Evolutionary conservation across 306 rosid species (phyloP).

Genomic region (Lathyrus oleraceus): DNA sequence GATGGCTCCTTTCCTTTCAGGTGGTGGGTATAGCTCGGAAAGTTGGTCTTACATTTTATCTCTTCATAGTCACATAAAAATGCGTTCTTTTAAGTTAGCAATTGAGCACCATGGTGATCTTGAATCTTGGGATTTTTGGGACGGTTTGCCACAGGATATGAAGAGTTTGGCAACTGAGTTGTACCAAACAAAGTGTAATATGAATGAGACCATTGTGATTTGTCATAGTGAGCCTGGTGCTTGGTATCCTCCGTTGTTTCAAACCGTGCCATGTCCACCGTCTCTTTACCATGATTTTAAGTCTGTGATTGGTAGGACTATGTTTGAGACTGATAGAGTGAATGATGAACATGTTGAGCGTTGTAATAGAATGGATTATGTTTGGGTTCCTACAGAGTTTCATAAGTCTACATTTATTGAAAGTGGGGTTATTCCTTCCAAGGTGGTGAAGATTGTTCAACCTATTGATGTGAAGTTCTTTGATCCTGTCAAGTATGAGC

Average conservation of each 20-base stretch:
- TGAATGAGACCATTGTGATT: constrained; percentile 67
- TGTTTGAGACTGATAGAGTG: constrained; percentile 82
- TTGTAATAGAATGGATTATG: constrained; percentile 68
- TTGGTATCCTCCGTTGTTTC: constrained; percentile 78
- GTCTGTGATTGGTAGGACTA: constrained; percentile 79
- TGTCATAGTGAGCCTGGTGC: constrained; percentile 95
- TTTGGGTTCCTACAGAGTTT: constrained; percentile 90
- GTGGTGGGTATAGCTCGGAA: constrained; percentile 91
- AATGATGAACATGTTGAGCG: constrained; percentile 57
- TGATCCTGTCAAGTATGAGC: constrained; percentile 58
- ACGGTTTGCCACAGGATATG: constrained; percentile 56
- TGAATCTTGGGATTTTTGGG: constrained; percentile 71
- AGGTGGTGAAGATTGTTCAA: constrained; percentile 80
- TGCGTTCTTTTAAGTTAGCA: constrained; percentile 52
- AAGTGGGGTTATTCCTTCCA: constrained; percentile 81
- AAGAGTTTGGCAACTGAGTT: constrained; percentile 58
- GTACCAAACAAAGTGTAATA: constrained; percentile 52
- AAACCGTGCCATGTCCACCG: constrained; percentile 81
- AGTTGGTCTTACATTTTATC: constrained; percentile 78
- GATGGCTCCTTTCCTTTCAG: constrained; percentile 92
- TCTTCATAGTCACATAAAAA: constrained; percentile 47
- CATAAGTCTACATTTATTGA: constrained; percentile 58
- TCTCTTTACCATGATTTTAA: constrained; percentile 55
- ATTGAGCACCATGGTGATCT: constrained; percentile 77
- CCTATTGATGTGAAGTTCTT: constrained; percentile 85